Evolutionary conservation across 441 rosid species (phyloP).

Genomic region (Corymbia citriodora): DNA sequence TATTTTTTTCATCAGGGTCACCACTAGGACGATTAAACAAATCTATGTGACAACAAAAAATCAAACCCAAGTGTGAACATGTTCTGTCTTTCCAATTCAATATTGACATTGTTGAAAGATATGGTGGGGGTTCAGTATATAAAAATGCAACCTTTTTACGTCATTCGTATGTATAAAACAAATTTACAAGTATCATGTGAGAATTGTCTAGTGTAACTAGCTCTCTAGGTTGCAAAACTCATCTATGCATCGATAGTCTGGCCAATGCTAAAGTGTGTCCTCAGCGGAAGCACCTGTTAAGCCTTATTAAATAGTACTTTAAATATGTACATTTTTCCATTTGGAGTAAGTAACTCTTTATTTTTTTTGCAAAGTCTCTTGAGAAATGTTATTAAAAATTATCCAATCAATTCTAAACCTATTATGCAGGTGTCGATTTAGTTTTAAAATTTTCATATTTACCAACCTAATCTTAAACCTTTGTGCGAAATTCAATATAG

Average conservation of each 20-base stretch:
- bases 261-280: neutral
- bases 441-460: too few relatives aligned
- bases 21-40: neutral
- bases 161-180: neutral
- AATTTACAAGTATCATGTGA: neutral
- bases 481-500: rapidly evolving
- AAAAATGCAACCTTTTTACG: neutral
- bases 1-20: neutral
- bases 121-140: neutral
- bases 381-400: neutral
- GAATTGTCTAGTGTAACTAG: neutral
- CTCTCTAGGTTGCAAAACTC: neutral
- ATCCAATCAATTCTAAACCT: too few relatives aligned
- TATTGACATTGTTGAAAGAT: neutral
- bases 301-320: neutral
- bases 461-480: too few relatives aligned
- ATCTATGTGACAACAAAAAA: neutral
- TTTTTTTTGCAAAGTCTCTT: neutral
- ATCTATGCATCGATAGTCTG: neutral
- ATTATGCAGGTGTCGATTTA: neutral
- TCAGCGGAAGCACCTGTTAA: neutral
- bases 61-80: neutral
- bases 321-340: neutral
- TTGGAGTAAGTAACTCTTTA: neutral
- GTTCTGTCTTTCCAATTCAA: neutral